Percentiles rank a stretch among this genome's conserved stretches.
These are phyloP conservation scores for Moesziomyces sp. DNA, from an alignment of 1,284 basidiomycete genomes.

Conservation along the genomic window DNA sequence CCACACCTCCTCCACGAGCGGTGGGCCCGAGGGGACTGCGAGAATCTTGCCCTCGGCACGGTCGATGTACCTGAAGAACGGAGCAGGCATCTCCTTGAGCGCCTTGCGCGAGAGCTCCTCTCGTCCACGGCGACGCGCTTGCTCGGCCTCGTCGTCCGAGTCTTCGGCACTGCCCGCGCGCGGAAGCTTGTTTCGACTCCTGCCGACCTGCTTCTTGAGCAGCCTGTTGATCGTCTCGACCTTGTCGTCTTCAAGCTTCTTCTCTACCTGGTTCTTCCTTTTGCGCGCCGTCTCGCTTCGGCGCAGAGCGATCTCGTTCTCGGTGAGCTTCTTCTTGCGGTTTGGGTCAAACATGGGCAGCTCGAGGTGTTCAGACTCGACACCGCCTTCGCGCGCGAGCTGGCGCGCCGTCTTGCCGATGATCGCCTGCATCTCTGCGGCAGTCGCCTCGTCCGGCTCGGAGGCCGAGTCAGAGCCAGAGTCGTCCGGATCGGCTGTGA, in stretches of 20 bases:
- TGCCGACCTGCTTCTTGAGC: constrained; percentile 76
- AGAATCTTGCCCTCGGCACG: constrained; percentile 27
- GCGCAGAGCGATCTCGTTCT: constrained; percentile 81
- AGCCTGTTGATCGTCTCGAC: constrained; percentile 87
- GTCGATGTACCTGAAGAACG: constrained; percentile 30
- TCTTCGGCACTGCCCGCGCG: constrained; percentile 26
- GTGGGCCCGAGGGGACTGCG: constrained; percentile 24
- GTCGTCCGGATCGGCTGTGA: constrained; percentile 3
- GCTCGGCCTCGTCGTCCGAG: constrained; percentile 31
- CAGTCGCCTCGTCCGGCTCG: constrained; percentile 46
- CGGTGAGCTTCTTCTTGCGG: constrained; percentile 79
- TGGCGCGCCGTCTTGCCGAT: constrained; percentile 63
- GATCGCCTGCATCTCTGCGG: constrained; percentile 28
- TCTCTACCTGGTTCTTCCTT: constrained; percentile 84
- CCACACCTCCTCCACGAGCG: constrained; percentile 18
- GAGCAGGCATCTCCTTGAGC: constrained; percentile 41
- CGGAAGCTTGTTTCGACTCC: constrained; percentile 50
- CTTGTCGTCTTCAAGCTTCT: constrained; percentile 92
- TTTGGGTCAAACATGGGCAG: constrained; percentile 69
- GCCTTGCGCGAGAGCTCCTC: constrained; percentile 34
- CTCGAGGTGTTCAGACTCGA: constrained; percentile 52
- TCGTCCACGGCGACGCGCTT: constrained; percentile 11
- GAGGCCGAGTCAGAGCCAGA: constrained; percentile 17
- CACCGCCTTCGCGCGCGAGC: constrained; percentile 51
- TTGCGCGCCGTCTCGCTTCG: constrained; percentile 87